Percentiles rank a stretch among this genome's conserved stretches.
These are phyloP conservation scores for Clarireedia hainanense DNA, from an alignment of 2,329 filamentous ascomycete genomes.

Conservation along the genomic window DNA sequence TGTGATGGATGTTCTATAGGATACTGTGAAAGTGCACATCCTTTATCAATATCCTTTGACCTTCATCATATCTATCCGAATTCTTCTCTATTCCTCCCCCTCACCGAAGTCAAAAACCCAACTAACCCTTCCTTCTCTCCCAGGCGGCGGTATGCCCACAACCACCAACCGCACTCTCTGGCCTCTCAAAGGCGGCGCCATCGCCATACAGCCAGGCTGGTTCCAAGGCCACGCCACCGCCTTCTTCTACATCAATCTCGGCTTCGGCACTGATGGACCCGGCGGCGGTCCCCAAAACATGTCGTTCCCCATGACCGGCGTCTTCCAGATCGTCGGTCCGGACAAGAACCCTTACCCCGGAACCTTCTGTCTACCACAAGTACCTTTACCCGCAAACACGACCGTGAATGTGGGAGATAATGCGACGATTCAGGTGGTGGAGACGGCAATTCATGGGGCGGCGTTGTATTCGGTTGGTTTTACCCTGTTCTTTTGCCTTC, in stretches of 20 bases:
- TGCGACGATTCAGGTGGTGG: constrained; percentile 83
- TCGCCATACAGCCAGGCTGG: constrained; percentile 91
- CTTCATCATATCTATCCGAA: neutral
- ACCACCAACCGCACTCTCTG: constrained; percentile 84
- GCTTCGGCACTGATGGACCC: constrained; percentile 63
- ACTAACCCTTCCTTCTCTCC: neutral
- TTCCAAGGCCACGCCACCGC: constrained; percentile 81
- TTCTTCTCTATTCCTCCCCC: neutral
- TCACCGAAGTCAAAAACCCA: neutral
- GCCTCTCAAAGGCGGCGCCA: constrained; percentile 79
- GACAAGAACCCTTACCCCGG: constrained; percentile 79
- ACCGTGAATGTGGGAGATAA: constrained; percentile 73
- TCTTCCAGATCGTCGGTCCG: constrained; percentile 78
- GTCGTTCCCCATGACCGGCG: constrained; percentile 71
- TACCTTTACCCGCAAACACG: constrained; percentile 68
- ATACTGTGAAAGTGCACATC: neutral
- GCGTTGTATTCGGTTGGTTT: constrained; percentile 47
- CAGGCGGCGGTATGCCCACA: constrained; percentile 75
- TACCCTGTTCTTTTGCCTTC: neutral
- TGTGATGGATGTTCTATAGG: too few species aligned
- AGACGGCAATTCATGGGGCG: constrained; percentile 76
- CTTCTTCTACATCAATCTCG: constrained; percentile 85
- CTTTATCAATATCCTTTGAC: neutral
- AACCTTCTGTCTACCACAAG: constrained; percentile 81
- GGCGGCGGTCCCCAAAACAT: constrained; percentile 71